Percentiles rank a stretch among this genome's conserved stretches.
These are phyloP conservation scores for Psilocybe sp. DNA, from an alignment of 768 basidiomycete genomes.

Conservation along the genomic window DNA sequence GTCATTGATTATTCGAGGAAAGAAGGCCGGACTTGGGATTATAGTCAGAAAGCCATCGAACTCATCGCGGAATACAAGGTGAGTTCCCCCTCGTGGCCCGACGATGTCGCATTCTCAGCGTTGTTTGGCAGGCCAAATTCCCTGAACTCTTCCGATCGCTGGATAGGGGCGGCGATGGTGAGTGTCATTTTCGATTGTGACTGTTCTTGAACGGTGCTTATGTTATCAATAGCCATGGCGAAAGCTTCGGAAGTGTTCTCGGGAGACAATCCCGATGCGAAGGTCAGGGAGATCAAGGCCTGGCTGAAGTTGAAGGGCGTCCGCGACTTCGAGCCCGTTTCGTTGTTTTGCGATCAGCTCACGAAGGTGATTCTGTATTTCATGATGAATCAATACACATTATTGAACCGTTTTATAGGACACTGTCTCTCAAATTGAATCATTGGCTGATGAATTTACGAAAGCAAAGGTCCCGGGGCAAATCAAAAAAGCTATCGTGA, in stretches of 20 bases:
- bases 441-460: slow-evolving; percentile 66
- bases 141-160: slow-evolving; percentile 80
- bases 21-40: slow-evolving; percentile 87
- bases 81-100: neutral
- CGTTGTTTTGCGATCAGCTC: slow-evolving; percentile 88
- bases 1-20: slow-evolving; percentile 91
- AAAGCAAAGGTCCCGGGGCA: slow-evolving; percentile 53
- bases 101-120: neutral
- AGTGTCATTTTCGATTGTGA: slow-evolving; percentile 17
- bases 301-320: slow-evolving; percentile 91
- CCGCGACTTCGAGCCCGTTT: slow-evolving; percentile 88
- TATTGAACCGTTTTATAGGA: slow-evolving; percentile 40
- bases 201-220: slow-evolving; percentile 2
- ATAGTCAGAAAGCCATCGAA: slow-evolving; percentile 80
- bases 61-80: slow-evolving; percentile 86
- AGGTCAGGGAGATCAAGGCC: slow-evolving; percentile 70
- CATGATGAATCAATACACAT: neutral
- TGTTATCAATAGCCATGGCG: slow-evolving; percentile 59
- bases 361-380: slow-evolving; percentile 57
- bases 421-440: slow-evolving; percentile 77
- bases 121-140: slow-evolving; percentile 54
- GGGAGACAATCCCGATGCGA: slow-evolving; percentile 59
- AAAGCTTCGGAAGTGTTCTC: slow-evolving; percentile 59
- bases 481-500: slow-evolving; percentile 92
- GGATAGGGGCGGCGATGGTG: slow-evolving; percentile 73